Evolutionary conservation across 2,329 filamentous ascomycete genomes (phyloP).

Genomic region (Thielaviopsis cerberus): DNA sequence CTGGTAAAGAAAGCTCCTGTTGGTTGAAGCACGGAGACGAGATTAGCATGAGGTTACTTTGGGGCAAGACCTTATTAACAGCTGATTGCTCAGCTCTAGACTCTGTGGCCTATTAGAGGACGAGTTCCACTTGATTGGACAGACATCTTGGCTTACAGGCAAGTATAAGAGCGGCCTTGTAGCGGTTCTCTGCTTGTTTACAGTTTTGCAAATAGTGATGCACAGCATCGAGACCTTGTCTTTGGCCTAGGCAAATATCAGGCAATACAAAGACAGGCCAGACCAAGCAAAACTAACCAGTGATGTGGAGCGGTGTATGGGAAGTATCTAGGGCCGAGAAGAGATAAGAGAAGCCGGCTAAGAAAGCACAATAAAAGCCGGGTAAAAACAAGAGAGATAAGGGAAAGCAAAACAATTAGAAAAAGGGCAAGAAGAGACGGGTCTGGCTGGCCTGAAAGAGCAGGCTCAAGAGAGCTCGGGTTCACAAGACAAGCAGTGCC

Average conservation of each 20-base stretch:
- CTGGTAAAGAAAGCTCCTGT: neutral
- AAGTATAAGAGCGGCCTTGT: neutral
- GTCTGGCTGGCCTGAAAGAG: neutral
- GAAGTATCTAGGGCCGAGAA: neutral
- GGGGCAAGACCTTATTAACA: neutral
- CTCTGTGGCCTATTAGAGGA: neutral
- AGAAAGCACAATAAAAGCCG: too few relatives aligned
- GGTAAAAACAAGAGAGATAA: neutral
- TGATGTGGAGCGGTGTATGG: neutral
- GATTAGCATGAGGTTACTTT: neutral
- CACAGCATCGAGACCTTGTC: neutral
- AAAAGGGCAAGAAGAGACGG: conserved; percentile 3
- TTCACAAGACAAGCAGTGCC: neutral
- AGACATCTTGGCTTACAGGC: neutral
- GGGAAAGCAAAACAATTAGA: neutral
- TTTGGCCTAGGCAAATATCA: neutral
- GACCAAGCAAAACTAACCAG: neutral
- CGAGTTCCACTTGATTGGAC: neutral
- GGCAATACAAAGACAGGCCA: neutral
- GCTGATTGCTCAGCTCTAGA: neutral
- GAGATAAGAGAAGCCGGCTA: neutral
- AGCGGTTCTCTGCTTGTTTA: neutral
- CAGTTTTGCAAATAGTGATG: neutral
- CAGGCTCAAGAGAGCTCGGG: neutral
- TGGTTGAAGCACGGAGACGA: neutral